These are phyloP conservation scores for Aspergillus nanangensis DNA, from an alignment of 495 filamentous ascomycete genomes.

Conservation along the genomic window DNA sequence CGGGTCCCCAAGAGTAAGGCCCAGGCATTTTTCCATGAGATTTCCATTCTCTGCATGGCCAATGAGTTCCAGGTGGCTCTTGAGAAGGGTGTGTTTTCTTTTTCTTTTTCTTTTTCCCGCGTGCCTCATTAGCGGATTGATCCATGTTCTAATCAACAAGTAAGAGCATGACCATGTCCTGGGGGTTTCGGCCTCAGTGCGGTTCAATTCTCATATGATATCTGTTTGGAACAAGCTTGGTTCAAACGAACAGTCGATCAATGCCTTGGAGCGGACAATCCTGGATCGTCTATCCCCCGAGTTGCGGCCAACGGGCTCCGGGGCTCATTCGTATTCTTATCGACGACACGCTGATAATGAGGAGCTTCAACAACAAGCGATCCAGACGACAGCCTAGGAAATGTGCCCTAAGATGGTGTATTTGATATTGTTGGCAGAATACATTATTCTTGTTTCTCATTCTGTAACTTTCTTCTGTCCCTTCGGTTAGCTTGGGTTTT, in stretches of 20 bases:
- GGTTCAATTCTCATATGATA: slow-evolving; percentile 68
- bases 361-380: slow-evolving; percentile 40
- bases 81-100: slow-evolving; percentile 52
- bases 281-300: slow-evolving; percentile 63
- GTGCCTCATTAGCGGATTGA: not conserved
- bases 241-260: slow-evolving; percentile 63
- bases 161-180: slow-evolving; percentile 70
- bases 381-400: slow-evolving; percentile 5
- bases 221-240: slow-evolving; percentile 86
- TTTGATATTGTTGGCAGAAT: too few relatives aligned
- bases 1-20: slow-evolving; percentile 70
- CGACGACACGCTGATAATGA: slow-evolving; percentile 56
- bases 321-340: slow-evolving; percentile 57
- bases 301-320: slow-evolving; percentile 50
- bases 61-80: slow-evolving; percentile 76
- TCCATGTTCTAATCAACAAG: not conserved
- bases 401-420: not conserved
- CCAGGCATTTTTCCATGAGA: slow-evolving; percentile 72
- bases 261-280: slow-evolving; percentile 62
- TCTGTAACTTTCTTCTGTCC: too few relatives aligned
- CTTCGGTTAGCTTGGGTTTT: too few relatives aligned
- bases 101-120: not conserved
- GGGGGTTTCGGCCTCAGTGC: slow-evolving; percentile 53
- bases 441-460: too few relatives aligned
- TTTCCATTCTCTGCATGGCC: slow-evolving; percentile 77